These are phyloP conservation scores for Apophysomyces elegans DNA, from an alignment of 371 early-diverging fungal species.

Conservation along the genomic window DNA sequence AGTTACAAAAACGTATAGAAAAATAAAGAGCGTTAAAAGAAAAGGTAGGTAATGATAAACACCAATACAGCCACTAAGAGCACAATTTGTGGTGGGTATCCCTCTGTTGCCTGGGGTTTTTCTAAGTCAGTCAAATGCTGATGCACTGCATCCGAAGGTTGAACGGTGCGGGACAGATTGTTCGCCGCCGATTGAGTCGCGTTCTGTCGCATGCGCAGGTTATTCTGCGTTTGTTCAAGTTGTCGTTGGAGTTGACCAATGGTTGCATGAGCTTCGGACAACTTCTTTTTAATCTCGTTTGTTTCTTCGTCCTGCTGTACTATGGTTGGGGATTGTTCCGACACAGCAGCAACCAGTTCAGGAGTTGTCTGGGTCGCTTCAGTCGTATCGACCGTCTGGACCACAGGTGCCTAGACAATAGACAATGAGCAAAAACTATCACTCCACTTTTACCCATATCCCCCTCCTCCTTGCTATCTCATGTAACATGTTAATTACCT, in stretches of 20 bases:
- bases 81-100: constrained; percentile 55
- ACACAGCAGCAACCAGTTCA: not conserved
- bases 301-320: constrained; percentile 20
- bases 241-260: constrained; percentile 32
- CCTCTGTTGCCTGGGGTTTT: constrained; percentile 52
- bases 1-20: not conserved
- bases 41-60: constrained; percentile 54
- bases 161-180: constrained; percentile 40
- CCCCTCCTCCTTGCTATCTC: no score
- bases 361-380: not conserved
- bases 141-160: constrained; percentile 54
- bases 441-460: no score
- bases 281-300: constrained; percentile 26
- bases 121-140: constrained; percentile 60
- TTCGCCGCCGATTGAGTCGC: constrained; percentile 4
- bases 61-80: constrained; percentile 43
- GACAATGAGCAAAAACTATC: no score
- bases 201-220: constrained; percentile 23
- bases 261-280: constrained; percentile 28
- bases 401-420: not conserved
- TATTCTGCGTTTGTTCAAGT: constrained; percentile 27
- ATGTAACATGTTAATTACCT: not conserved
- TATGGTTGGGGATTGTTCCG: not conserved
- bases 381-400: not conserved
- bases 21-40: constrained; percentile 40